These are phyloP conservation scores for Rugosomyces carneus DNA, from an alignment of 1,284 basidiomycete species.

Conservation along the genomic window DNA sequence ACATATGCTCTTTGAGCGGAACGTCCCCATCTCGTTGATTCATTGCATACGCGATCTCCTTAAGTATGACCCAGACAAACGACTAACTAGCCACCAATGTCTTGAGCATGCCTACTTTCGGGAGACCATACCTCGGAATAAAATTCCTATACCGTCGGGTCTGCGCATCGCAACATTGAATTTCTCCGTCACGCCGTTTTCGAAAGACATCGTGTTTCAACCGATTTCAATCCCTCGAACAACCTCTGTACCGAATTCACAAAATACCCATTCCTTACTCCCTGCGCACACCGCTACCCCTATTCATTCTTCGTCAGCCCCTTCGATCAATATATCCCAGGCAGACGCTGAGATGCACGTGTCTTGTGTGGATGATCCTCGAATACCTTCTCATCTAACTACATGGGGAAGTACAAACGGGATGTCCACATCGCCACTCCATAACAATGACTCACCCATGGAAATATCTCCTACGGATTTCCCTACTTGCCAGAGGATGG, in stretches of 20 bases:
- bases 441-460: constrained; percentile 55
- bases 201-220: constrained; percentile 30
- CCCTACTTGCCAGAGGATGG: constrained; percentile 40
- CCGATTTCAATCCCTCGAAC: constrained; percentile 46
- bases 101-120: constrained; percentile 85
- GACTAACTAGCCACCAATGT: constrained; percentile 84
- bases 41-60: constrained; percentile 92
- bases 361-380: constrained; percentile 32
- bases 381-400: constrained; percentile 20
- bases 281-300: constrained; percentile 26
- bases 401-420: constrained; percentile 22
- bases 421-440: constrained; percentile 9
- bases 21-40: constrained; percentile 75
- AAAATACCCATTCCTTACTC: constrained; percentile 41
- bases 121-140: constrained; percentile 62
- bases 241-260: constrained; percentile 40
- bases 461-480: constrained; percentile 47
- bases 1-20: constrained; percentile 72
- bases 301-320: constrained; percentile 47
- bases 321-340: constrained; percentile 27
- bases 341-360: constrained; percentile 13
- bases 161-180: constrained; percentile 35
- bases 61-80: constrained; percentile 84
- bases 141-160: constrained; percentile 58
- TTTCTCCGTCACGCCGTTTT: constrained; percentile 21